These are phyloP conservation scores for Ganoderma boninense DNA, from an alignment of 1,284 basidiomycete genomes.

Conservation along the genomic window DNA sequence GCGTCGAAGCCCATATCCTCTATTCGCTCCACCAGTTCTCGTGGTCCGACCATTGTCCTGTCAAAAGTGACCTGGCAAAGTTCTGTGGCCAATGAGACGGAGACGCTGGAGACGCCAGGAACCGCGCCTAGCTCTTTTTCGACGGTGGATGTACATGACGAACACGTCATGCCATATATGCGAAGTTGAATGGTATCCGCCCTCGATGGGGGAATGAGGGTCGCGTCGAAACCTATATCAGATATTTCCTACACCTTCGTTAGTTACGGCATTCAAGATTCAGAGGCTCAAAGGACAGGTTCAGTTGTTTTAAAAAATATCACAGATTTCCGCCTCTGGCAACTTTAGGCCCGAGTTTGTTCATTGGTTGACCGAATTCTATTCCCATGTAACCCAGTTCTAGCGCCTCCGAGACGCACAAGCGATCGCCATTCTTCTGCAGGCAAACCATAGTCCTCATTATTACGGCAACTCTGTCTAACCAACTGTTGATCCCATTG, in stretches of 20 bases:
- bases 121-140: constrained; percentile 75
- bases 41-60: constrained; percentile 75
- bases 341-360: too few species aligned
- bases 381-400: too few species aligned
- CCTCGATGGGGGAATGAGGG: constrained; percentile 68
- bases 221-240: constrained; percentile 93
- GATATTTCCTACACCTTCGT: constrained; percentile 77
- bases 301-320: too few species aligned
- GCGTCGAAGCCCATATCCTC: constrained; percentile 94
- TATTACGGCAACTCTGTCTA: not conserved
- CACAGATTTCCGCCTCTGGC: too few species aligned
- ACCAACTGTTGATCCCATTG: not conserved
- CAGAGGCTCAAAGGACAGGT: too few species aligned
- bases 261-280: not conserved
- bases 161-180: constrained; percentile 93
- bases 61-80: constrained; percentile 84
- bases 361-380: too few species aligned
- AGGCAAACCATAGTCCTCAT: not conserved
- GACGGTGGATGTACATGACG: constrained; percentile 83
- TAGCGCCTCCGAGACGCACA: not conserved
- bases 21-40: constrained; percentile 87
- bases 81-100: constrained; percentile 79
- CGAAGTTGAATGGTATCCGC: constrained; percentile 77
- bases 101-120: constrained; percentile 79
- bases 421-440: not conserved